These are phyloP conservation scores for Corynascus novoguineensis DNA, from an alignment of 495 filamentous ascomycete species.

Conservation along the genomic window DNA sequence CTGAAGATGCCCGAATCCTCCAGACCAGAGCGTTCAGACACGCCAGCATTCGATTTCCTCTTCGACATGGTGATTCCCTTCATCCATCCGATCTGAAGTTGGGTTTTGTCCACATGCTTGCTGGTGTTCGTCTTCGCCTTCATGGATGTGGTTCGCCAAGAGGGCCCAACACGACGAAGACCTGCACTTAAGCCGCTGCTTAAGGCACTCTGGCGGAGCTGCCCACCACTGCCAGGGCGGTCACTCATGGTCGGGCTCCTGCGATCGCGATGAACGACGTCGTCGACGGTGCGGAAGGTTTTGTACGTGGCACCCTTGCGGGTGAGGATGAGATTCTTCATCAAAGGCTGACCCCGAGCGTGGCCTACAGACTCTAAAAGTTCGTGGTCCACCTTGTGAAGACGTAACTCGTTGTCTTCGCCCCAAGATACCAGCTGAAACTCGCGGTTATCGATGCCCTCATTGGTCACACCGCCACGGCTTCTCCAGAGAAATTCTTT, in stretches of 20 bases:
- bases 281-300: slow-evolving; percentile 64
- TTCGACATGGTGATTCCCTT: slow-evolving; percentile 80
- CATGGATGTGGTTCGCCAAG: slow-evolving; percentile 55
- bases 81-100: slow-evolving; percentile 81
- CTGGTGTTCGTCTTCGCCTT: slow-evolving; percentile 52
- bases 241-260: slow-evolving; percentile 48
- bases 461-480: slow-evolving; percentile 61
- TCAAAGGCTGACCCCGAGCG: slow-evolving; percentile 58
- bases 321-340: slow-evolving; percentile 65
- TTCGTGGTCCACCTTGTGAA: slow-evolving; percentile 66
- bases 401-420: slow-evolving; percentile 71
- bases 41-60: slow-evolving; percentile 36
- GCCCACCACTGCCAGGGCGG: slow-evolving; percentile 38
- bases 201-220: slow-evolving; percentile 38
- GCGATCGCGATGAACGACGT: slow-evolving; percentile 42
- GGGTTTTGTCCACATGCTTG: slow-evolving; percentile 55
- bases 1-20: slow-evolving; percentile 43
- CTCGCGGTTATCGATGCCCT: slow-evolving; percentile 77
- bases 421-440: slow-evolving; percentile 95
- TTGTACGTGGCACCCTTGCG: slow-evolving; percentile 80
- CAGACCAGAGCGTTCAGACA: slow-evolving; percentile 32
- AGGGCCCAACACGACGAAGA: slow-evolving; percentile 33
- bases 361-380: slow-evolving; percentile 70
- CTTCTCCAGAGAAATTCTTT: slow-evolving; percentile 93
- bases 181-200: slow-evolving; percentile 42